A percentile compares a stretch with the other conserved stretches of the same genome.
phyloP scores from a whole-genome alignment of 768 basidiomycete genomes.

The Podaxis sp. region DNA sequence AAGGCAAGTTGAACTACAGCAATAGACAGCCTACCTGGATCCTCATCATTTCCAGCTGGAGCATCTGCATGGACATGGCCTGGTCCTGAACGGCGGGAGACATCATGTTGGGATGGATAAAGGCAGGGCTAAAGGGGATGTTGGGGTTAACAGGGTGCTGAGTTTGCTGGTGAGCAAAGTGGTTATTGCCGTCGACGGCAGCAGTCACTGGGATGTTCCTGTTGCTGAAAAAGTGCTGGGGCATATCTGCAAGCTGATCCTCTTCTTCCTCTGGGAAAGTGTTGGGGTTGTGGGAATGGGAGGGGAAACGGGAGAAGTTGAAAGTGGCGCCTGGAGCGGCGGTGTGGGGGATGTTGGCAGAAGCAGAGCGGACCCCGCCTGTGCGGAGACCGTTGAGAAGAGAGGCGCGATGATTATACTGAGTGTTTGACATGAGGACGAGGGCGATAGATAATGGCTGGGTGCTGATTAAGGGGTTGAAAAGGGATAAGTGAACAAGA shows the following conservation, averaged over 20 bases:
- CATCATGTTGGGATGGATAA: conserved; percentile 41
- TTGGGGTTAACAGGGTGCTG: conserved; percentile 50
- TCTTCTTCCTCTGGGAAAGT: conserved; percentile 55
- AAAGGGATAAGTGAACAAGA: conserved; percentile 37
- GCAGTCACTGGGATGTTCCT: conserved; percentile 65
- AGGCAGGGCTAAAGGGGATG: conserved; percentile 55
- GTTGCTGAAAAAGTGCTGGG: conserved; percentile 53
- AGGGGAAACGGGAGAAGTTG: conserved; percentile 59
- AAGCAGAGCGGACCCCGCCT: conserved; percentile 83
- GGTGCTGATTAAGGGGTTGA: conserved; percentile 22
- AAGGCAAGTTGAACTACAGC: conserved; percentile 4
- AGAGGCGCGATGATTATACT: conserved; percentile 68
- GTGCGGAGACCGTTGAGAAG: conserved; percentile 89
- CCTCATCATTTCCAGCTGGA: conserved; percentile 80
- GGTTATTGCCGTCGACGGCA: conserved; percentile 68
- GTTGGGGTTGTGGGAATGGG: conserved; percentile 33
- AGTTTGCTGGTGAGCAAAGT: conserved; percentile 64
- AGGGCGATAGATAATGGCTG: conserved; percentile 32
- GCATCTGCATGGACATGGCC: conserved; percentile 79
- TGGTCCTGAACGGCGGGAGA: conserved; percentile 55
- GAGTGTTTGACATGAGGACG: conserved; percentile 42
- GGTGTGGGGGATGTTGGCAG: conserved; percentile 61
- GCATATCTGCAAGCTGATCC: conserved; percentile 60
- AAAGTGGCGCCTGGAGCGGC: conserved; percentile 65
- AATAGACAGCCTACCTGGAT: conserved; percentile 60